Evolutionary conservation across 148 eudicot species (phyloP).

Genomic region (Cornus controversa): DNA sequence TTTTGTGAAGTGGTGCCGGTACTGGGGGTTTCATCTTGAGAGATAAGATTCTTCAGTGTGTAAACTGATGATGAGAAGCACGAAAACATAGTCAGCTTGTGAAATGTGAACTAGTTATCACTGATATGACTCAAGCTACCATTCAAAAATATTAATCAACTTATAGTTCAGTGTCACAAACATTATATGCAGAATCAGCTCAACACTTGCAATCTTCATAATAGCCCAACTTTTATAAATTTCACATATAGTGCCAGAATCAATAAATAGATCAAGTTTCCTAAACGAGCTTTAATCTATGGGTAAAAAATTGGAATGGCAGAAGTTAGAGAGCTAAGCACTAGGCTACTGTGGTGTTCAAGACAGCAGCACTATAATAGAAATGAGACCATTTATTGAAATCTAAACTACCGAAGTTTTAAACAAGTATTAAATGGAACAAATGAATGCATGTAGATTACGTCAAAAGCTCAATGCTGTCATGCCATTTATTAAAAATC

Average conservation of each 20-base stretch:
- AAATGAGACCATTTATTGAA: background rate
- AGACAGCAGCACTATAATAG: background rate
- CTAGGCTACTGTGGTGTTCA: background rate
- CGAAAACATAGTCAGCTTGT: slow-evolving; percentile 15
- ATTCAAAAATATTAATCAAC: background rate
- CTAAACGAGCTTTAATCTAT: too few relatives aligned
- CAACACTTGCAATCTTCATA: background rate
- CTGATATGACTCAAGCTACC: background rate
- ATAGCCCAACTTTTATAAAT: background rate
- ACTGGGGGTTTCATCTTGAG: slow-evolving; percentile 54
- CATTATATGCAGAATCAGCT: background rate
- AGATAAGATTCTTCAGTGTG: slow-evolving; percentile 77
- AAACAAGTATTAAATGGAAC: background rate
- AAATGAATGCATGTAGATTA: background rate
- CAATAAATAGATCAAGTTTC: background rate
- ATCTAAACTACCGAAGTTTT: background rate
- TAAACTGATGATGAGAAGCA: slow-evolving; percentile 39
- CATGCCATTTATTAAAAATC: too few relatives aligned
- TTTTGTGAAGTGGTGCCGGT: slow-evolving; percentile 57
- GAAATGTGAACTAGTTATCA: background rate
- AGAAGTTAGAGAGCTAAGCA: background rate
- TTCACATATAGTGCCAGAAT: background rate
- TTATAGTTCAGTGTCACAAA: background rate
- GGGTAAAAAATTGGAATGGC: background rate
- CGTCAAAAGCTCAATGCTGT: background rate